These are phyloP conservation scores for Pythium biforme DNA, from an alignment of 352 stramenopile species.

Conservation along the genomic window DNA sequence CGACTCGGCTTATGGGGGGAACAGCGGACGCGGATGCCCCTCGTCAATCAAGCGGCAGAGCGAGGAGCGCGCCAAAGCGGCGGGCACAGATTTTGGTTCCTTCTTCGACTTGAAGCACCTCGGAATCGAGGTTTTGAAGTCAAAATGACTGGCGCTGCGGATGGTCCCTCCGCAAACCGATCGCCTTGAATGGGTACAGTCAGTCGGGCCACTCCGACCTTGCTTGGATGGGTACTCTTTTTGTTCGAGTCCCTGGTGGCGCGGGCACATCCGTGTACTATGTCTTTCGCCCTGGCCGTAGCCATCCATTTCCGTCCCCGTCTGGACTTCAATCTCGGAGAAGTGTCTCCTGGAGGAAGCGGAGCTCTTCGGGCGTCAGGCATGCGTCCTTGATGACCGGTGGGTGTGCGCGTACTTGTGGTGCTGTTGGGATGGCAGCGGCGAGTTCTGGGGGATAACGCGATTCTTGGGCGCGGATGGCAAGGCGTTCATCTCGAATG, in stretches of 20 bases:
- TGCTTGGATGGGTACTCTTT: constrained; percentile 23
- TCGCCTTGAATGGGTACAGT: constrained; percentile 21
- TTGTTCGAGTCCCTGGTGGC: background rate
- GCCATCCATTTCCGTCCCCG: background rate
- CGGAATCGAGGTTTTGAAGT: constrained; percentile 22
- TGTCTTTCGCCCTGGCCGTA: background rate
- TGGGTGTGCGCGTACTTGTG: background rate
- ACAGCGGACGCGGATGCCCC: background rate
- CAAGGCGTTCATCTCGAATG: constrained; percentile 3
- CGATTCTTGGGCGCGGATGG: background rate
- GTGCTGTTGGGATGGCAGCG: background rate
- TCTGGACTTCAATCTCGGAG: constrained; percentile 1
- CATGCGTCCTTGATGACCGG: background rate
- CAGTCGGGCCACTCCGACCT: too few species aligned
- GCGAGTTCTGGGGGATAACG: background rate
- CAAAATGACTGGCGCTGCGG: constrained; percentile 29
- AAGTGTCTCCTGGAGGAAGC: constrained; percentile 31
- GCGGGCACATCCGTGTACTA: constrained; percentile 3
- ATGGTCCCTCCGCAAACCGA: constrained; percentile 20
- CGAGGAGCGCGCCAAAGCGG: constrained; percentile 16
- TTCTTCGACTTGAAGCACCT: constrained; percentile 26
- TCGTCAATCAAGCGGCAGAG: constrained; percentile 16
- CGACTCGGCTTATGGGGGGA: constrained; percentile 11
- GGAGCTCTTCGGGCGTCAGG: constrained; percentile 30
- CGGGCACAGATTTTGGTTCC: background rate